These are phyloP conservation scores for Thielaviopsis ethacetica DNA, from an alignment of 2,329 filamentous ascomycete species.

Conservation along the genomic window DNA sequence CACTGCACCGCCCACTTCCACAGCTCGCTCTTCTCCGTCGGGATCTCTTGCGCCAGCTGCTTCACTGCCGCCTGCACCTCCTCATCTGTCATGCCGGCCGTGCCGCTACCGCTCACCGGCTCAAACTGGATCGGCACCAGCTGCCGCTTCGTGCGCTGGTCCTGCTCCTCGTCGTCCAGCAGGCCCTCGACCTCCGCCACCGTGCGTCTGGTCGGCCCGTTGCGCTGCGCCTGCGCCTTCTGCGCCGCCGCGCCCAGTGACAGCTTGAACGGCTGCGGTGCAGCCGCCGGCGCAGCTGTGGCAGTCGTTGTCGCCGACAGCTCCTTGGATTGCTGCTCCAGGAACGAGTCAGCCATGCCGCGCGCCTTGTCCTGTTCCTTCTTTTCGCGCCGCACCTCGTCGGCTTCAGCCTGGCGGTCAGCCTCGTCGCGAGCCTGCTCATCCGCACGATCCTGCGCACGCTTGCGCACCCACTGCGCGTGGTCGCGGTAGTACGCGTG, in stretches of 20 bases:
- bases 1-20: slow-evolving; percentile 92
- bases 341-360: slow-evolving; percentile 79
- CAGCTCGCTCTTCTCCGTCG: slow-evolving; percentile 66
- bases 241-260: slow-evolving; percentile 81
- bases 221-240: slow-evolving; percentile 41
- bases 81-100: slow-evolving; percentile 59
- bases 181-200: slow-evolving; percentile 89
- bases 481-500: slow-evolving; percentile 81
- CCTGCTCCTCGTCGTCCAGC: slow-evolving; percentile 86
- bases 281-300: slow-evolving; percentile 18
- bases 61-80: slow-evolving; percentile 70
- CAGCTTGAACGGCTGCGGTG: slow-evolving; percentile 75
- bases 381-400: slow-evolving; percentile 52
- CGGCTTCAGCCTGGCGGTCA: slow-evolving; percentile 63
- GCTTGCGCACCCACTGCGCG: slow-evolving; percentile 69
- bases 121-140: slow-evolving; percentile 75
- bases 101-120: slow-evolving; percentile 38
- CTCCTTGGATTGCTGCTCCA: slow-evolving; percentile 69
- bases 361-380: slow-evolving; percentile 62
- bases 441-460: slow-evolving; percentile 52
- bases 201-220: slow-evolving; percentile 50
- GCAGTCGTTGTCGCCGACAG: slow-evolving; percentile 24
- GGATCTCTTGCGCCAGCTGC: slow-evolving; percentile 77
- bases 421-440: slow-evolving; percentile 67
- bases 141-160: slow-evolving; percentile 51